A percentile compares a stretch with the other conserved stretches of the same genome.
Evolutionary conservation across 2,329 filamentous ascomycete genomes (phyloP).

Genomic region (Calonectria fujianensis): DNA sequence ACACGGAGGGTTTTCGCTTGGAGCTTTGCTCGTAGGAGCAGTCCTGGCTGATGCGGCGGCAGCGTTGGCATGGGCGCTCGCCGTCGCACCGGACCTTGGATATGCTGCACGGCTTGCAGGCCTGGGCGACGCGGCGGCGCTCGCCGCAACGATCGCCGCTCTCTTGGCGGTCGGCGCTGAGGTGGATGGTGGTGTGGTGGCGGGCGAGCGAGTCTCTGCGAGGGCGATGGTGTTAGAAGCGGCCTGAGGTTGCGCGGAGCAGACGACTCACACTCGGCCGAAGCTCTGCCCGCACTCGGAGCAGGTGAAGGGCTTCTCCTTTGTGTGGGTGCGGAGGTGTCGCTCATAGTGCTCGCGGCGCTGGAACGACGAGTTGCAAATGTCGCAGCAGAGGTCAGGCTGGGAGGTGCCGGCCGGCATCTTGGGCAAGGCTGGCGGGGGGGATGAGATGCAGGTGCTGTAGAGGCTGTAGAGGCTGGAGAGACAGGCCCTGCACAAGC

Average conservation of each 20-base stretch:
- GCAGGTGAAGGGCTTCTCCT: slow-evolving; percentile 25
- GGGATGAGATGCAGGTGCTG: neutral
- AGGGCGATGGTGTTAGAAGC: too few species aligned
- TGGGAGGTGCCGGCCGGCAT: slow-evolving; percentile 10
- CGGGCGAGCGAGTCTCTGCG: slow-evolving; percentile 26
- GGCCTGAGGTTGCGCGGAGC: neutral
- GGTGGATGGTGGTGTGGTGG: slow-evolving; percentile 17
- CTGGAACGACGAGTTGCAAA: slow-evolving; percentile 18
- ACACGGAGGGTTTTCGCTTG: neutral
- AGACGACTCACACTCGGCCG: slow-evolving; percentile 14
- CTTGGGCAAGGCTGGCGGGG: too few species aligned
- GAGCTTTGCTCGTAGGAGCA: slow-evolving; percentile 23
- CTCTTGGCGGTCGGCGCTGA: slow-evolving; percentile 6
- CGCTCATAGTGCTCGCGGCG: slow-evolving; percentile 24
- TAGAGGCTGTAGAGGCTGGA: neutral
- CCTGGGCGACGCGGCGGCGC: slow-evolving; percentile 22
- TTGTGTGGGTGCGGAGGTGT: slow-evolving; percentile 23
- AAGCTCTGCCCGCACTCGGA: slow-evolving; percentile 24
- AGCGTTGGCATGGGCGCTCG: slow-evolving; percentile 22
- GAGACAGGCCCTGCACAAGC: neutral
- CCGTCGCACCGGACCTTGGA: slow-evolving; percentile 26
- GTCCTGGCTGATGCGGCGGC: slow-evolving; percentile 2
- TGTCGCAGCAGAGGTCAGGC: slow-evolving; percentile 4
- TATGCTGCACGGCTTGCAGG: slow-evolving; percentile 25
- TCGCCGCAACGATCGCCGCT: slow-evolving; percentile 1